phyloP scores from a whole-genome alignment of 2,329 filamentous ascomycete species.

The Scedosporium minutisporum region DNA sequence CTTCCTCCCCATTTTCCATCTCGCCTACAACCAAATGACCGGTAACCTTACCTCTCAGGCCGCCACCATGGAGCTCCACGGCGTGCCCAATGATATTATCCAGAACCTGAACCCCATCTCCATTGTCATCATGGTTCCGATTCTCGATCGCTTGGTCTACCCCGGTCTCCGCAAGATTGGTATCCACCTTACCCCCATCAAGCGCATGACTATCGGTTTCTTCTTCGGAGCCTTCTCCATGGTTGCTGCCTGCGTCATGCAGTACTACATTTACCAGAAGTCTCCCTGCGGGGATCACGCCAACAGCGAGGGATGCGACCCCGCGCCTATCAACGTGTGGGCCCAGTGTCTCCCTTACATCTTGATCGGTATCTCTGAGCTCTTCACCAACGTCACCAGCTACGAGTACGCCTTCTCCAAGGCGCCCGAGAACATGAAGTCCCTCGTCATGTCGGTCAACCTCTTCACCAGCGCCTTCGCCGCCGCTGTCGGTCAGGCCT shows the following conservation, averaged over 20 bases:
- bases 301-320: constrained; percentile 38
- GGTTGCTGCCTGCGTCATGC: constrained; percentile 46
- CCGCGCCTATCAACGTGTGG: constrained; percentile 57
- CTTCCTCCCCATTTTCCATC: constrained; percentile 56
- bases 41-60: constrained; percentile 56
- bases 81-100: constrained; percentile 69
- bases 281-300: constrained; percentile 51
- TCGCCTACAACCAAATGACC: constrained; percentile 50
- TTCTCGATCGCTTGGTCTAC: constrained; percentile 61
- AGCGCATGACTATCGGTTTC: constrained; percentile 65
- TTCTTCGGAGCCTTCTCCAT: constrained; percentile 53
- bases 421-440: constrained; percentile 71
- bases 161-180: constrained; percentile 53
- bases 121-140: constrained; percentile 64
- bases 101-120: constrained; percentile 68
- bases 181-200: constrained; percentile 64
- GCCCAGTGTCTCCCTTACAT: constrained; percentile 42
- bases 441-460: constrained; percentile 60
- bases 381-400: constrained; percentile 47
- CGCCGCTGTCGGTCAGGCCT: constrained; percentile 60
- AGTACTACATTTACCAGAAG: constrained; percentile 54
- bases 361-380: constrained; percentile 41
- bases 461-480: constrained; percentile 63
- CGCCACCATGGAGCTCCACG: constrained; percentile 55
- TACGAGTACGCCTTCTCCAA: constrained; percentile 72